Evolutionary conservation across 352 stramenopile genomes (phyloP).

Genomic region (Pythium grandisporangium): DNA sequence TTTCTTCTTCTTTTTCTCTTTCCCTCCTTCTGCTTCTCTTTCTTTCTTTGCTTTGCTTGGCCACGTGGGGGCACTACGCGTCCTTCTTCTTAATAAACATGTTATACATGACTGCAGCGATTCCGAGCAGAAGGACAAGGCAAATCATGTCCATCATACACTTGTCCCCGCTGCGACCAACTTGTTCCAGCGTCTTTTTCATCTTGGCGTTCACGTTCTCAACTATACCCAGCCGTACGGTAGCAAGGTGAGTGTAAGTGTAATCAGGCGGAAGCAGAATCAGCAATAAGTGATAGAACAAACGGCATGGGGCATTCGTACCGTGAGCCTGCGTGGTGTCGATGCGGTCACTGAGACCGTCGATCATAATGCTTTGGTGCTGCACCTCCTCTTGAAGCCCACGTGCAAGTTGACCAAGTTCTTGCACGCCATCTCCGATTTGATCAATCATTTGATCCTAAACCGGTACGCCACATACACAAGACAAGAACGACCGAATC

Average conservation of each 20-base stretch:
- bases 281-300: too few relatives aligned
- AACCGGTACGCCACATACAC: neutral
- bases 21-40: too few relatives aligned
- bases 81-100: slow-evolving; percentile 82
- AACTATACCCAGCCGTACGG: slow-evolving; percentile 18
- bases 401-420: slow-evolving; percentile 63
- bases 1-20: too few relatives aligned
- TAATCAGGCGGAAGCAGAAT: too few relatives aligned
- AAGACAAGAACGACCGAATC: neutral
- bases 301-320: too few relatives aligned
- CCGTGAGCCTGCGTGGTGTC: slow-evolving; percentile 71
- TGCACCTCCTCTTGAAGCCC: slow-evolving; percentile 79
- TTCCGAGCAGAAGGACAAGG: slow-evolving; percentile 74
- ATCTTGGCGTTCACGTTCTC: slow-evolving; percentile 83
- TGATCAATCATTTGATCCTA: slow-evolving; percentile 84
- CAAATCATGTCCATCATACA: slow-evolving; percentile 90
- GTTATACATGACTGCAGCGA: slow-evolving; percentile 81
- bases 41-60: neutral
- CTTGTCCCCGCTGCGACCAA: slow-evolving; percentile 69
- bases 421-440: slow-evolving; percentile 70
- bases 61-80: neutral
- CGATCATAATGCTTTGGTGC: slow-evolving; percentile 84
- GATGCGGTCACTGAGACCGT: slow-evolving; percentile 70
- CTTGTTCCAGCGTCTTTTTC: slow-evolving; percentile 68
- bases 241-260: neutral